Evolutionary conservation across 257 asterid species (phyloP).

Genomic region (Primulina eburnea): DNA sequence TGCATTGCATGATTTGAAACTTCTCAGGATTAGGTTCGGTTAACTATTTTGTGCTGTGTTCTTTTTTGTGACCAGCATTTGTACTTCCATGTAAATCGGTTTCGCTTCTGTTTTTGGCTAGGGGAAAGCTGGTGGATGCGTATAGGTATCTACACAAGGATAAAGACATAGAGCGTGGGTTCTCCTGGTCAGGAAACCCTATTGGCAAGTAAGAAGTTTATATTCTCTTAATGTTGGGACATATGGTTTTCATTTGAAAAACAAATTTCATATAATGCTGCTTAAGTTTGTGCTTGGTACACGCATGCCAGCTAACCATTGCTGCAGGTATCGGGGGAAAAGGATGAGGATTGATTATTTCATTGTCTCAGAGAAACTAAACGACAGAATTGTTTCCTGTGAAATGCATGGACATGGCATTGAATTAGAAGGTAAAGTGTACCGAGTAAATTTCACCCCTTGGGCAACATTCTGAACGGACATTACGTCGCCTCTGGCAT

Average conservation of each 20-base stretch:
- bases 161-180: slow-evolving; percentile 76
- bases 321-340: slow-evolving; percentile 89
- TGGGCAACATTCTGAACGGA: neutral
- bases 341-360: slow-evolving; percentile 98
- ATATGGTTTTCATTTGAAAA: neutral
- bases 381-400: slow-evolving; percentile 65
- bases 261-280: neutral
- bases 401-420: slow-evolving; percentile 82
- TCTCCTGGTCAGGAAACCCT: slow-evolving; percentile 98
- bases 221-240: slow-evolving; percentile 10
- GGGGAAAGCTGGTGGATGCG: slow-evolving; percentile 85
- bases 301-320: slow-evolving; percentile 7
- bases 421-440: slow-evolving; percentile 64
- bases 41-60: neutral
- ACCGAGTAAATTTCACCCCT: neutral
- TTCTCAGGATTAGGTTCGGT: neutral
- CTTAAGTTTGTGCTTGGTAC: slow-evolving; percentile 18
- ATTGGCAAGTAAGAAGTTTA: slow-evolving; percentile 67
- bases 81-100: slow-evolving; percentile 11
- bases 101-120: slow-evolving; percentile 23
- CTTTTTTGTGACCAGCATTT: slow-evolving; percentile 10
- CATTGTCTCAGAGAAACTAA: slow-evolving; percentile 63
- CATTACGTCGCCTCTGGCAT: neutral
- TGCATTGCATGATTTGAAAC: slow-evolving; percentile 4
- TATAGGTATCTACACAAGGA: slow-evolving; percentile 76